A percentile compares a stretch with the other conserved stretches of the same genome.
Evolutionary conservation across 768 basidiomycete genomes (phyloP).

Genomic region (Phaeotremella skinneri): DNA sequence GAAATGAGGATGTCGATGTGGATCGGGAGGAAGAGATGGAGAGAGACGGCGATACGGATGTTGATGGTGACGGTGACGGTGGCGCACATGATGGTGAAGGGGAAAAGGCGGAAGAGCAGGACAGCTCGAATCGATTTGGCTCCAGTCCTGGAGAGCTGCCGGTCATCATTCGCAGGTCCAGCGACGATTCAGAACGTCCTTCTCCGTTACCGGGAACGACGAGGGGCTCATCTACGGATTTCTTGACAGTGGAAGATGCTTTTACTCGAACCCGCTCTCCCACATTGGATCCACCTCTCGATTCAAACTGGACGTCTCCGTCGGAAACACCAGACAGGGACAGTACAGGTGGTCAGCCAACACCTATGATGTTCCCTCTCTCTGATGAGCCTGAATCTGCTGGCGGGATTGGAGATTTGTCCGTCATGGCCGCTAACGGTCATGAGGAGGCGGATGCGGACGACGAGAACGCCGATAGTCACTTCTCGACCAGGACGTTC

Average conservation of each 20-base stretch:
- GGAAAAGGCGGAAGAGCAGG: neutral
- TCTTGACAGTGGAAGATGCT: neutral
- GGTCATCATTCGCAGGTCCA: conserved; percentile 22
- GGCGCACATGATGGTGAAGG: neutral
- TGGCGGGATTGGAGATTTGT: neutral
- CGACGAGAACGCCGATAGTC: neutral
- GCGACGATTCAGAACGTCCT: conserved; percentile 11
- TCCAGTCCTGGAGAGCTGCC: conserved; percentile 29
- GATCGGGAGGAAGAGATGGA: neutral
- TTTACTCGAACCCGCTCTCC: neutral
- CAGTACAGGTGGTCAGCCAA: conserved; percentile 8
- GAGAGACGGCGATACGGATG: neutral
- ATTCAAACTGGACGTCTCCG: neutral
- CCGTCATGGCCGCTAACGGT: neutral
- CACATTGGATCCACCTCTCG: neutral
- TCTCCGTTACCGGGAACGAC: neutral
- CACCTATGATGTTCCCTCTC: conserved; percentile 10
- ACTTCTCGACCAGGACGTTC: neutral
- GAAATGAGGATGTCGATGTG: conserved; percentile 16
- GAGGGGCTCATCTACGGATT: neutral
- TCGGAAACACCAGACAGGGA: conserved; percentile 4
- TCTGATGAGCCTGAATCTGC: conserved; percentile 3
- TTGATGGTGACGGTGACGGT: neutral
- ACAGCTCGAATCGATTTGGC: neutral
- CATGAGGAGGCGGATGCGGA: neutral